Base-by-base conservation (phyloP, 352 stramenopile species). In the Paralagenidium karlingii region DNA sequence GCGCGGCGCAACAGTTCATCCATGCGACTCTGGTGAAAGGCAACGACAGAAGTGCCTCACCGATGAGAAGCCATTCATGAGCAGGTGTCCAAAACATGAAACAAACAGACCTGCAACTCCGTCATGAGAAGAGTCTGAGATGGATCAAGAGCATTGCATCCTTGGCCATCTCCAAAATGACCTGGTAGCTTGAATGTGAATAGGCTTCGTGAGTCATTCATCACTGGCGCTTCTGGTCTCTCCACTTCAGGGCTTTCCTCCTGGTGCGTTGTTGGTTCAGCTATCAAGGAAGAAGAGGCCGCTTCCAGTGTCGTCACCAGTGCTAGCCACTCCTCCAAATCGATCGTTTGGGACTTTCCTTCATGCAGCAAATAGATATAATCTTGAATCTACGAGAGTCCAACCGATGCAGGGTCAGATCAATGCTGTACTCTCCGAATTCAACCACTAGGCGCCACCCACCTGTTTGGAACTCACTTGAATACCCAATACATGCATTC, bases 311-410 rank as follows among this genome's bases (percentile, higher is more conserved):
- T 84, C 0, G 63, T 62, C 1, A 84, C 65, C 8, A 82, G 43
- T 28, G 82, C 81, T 38, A 63, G 47, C 71, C 68, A 85, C 38
- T 85, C 68, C 18, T 81, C 63, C 10, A 63, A 40, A 29, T 68
- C 60, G 44, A 85, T 81, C 1, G 61, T 75, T 29, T 51, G 65
- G 34, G 55, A 40, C 10, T 41, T 37, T 15, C 60, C 68, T 66
- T 85, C 68, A 19, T 85, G 66, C 27, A 85, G 79, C 20, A 85
- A 40, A 19, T 81, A 84, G 1, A 84, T 55, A 12, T 84, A 84
- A 51, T 84, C 70, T 22, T 67, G 64, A 3, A 84, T 70, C 70
- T 84, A 47, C 3, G 29, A 5, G 12, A 1, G 7, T 32, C 20
- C 27, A 40, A 24, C 25, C 30, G 4, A 47, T 10, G 24, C 10